Base-by-base conservation (phyloP, 352 stramenopile species). In the Blastocystis sp. region DNA sequence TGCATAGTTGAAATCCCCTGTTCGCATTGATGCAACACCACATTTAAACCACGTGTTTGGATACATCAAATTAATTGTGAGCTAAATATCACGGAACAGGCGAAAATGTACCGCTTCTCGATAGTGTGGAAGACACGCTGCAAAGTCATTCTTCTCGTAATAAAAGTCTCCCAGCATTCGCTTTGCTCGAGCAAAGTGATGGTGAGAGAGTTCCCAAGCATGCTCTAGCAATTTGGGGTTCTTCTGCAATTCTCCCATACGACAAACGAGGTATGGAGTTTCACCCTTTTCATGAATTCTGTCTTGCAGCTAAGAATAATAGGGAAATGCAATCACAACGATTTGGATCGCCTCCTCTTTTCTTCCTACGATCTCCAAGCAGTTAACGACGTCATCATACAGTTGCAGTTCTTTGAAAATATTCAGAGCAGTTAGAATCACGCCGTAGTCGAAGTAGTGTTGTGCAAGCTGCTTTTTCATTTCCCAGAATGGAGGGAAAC, bases 341-440 rank as follows among this genome's bases (percentile, higher is more conserved):
- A 90, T 50, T 11, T 63, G 8, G 18, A 90, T 82, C 11, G 87
- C 87, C 41, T 90, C 75, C 0, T 89, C 59, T 37, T 90, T 88
- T 26, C 89, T 55, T 5, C 50, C 50, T 7, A 88, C 79, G 54
- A 89, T 77, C 23, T 89, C 53, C n/a, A 90, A 29, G 68, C 87
- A 90, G 29, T 90, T 75, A 0, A 90, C 63, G 18, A 79, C 45
- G 39, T 90, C 76, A n/a, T 90, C 87, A n/a, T 62, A 89, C 9
- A 90, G 23, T 61, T 90, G 29, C 20, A 90, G 47, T 47, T 90
- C 79, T 18, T 68, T n/a, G 54, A 82, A 90, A 20, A 90, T 64
- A 23, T 47, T 41, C 43, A 87, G 59, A 23, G 76, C 76, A 8
- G 76, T 76, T 47, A 56, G 73, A 8, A 73, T 37, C 41, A 90